Conservation (phyloP, 139 green algal genomes). For the Chlorella sp. region DNA sequence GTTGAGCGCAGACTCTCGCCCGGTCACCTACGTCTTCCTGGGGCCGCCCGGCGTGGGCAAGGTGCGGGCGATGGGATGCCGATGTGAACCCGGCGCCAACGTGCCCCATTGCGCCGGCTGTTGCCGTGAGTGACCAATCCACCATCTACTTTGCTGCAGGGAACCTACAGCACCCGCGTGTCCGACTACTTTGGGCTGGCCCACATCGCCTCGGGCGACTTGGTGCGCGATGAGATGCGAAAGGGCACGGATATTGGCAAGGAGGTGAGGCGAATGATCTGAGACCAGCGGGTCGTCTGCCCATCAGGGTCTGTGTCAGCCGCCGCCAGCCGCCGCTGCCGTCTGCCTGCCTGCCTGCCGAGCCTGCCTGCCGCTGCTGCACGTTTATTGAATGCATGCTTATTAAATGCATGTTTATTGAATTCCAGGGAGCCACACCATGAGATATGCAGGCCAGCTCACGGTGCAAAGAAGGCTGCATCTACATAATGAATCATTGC, state of each 20-base stretch:
- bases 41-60: background rate
- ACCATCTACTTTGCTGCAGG: background rate
- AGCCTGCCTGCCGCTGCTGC: background rate
- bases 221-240: conserved; percentile 92
- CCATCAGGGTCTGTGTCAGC: background rate
- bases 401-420: background rate
- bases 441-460: no score
- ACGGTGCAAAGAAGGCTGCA: no score
- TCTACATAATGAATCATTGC: no score
- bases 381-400: background rate
- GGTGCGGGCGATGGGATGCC: background rate
- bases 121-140: background rate
- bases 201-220: conserved; percentile 95
- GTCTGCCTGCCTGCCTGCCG: background rate
- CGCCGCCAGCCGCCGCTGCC: background rate
- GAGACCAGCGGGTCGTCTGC: background rate
- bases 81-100: background rate
- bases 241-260: conserved; percentile 66
- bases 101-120: background rate
- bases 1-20: background rate
- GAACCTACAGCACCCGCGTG: conserved; percentile 11
- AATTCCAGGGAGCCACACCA: no score
- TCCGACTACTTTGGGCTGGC: conserved; percentile 77
- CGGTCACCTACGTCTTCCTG: background rate
- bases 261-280: conserved; percentile 52